phyloP scores from a whole-genome alignment of 345 rosid genomes.

The Salix viminalis region DNA sequence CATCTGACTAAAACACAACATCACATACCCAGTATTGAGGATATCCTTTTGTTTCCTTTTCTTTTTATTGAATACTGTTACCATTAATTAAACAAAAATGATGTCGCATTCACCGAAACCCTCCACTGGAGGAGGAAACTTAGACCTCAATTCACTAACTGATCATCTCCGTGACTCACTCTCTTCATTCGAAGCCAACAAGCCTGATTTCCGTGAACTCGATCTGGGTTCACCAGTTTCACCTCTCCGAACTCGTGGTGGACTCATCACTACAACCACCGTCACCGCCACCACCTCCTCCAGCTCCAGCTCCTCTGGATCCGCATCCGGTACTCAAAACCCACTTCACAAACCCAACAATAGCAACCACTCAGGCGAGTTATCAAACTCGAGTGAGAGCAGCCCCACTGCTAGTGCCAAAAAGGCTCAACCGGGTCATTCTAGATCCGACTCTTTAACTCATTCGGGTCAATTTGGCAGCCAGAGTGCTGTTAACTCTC shows the following conservation, averaged over 20 bases:
- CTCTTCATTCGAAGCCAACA: conserved; percentile 49
- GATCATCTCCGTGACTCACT: conserved; percentile 51
- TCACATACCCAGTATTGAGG: neutral
- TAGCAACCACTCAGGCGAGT: conserved; percentile 61
- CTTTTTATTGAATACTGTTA: neutral
- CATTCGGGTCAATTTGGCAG: conserved; percentile 41
- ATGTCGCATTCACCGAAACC: conserved; percentile 67
- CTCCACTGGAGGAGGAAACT: conserved; percentile 21
- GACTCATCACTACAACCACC: conserved; percentile 18
- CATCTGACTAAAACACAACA: neutral
- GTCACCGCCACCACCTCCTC: conserved; percentile 53
- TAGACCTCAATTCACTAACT: conserved; percentile 36
- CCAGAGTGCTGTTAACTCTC: conserved; percentile 48
- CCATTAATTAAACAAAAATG: conserved; percentile 5
- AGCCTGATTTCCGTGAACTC: conserved; percentile 70
- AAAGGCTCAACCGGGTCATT: conserved; percentile 29
- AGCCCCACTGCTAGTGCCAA: conserved; percentile 45
- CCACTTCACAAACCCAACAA: conserved; percentile 37
- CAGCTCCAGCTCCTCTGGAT: conserved; percentile 82
- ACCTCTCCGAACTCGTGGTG: conserved; percentile 61
- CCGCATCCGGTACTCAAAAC: conserved; percentile 49
- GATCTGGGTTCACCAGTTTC: conserved; percentile 92
- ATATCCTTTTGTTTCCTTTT: neutral
- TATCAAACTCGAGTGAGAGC: conserved; percentile 42
- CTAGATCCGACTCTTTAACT: conserved; percentile 45